These are phyloP conservation scores for Abrus pulchellus DNA, from an alignment of 306 rosid species.

Conservation along the genomic window DNA sequence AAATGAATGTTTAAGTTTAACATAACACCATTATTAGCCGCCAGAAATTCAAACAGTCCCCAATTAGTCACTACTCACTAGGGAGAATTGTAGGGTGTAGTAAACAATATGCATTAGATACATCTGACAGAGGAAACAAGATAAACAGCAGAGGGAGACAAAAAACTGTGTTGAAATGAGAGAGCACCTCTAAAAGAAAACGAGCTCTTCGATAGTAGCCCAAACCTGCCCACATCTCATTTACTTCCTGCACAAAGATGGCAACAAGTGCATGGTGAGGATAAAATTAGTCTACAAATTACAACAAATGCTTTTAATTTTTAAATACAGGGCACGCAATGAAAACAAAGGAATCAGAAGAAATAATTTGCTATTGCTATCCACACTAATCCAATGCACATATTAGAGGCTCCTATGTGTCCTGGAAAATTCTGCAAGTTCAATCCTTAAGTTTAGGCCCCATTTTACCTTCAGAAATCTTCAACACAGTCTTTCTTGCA, in stretches of 20 bases:
- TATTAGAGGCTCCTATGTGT: background rate
- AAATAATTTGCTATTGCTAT: constrained; percentile 26
- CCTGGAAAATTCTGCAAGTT: background rate
- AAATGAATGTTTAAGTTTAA: background rate
- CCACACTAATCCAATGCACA: constrained; percentile 5
- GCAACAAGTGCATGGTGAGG: constrained; percentile 21
- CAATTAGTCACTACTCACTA: background rate
- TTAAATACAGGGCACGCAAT: constrained; percentile 15
- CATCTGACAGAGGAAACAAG: background rate
- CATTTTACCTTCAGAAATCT: constrained; percentile 16
- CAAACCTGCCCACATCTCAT: constrained; percentile 97
- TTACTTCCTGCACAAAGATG: constrained; percentile 75
- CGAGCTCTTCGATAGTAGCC: constrained; percentile 97
- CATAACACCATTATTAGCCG: constrained; percentile 3
- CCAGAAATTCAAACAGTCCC: constrained; percentile 14
- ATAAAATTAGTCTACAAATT: constrained; percentile 10
- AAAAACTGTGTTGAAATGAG: constrained; percentile 30
- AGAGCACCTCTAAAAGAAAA: constrained; percentile 79
- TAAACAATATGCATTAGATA: background rate
- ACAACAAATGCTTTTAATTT: constrained; percentile 28
- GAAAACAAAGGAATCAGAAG: constrained; percentile 22
- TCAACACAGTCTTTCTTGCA: constrained; percentile 3
- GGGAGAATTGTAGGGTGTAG: background rate
- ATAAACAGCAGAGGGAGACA: background rate
- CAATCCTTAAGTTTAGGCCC: background rate